These are phyloP conservation scores for Alternaria sp. DNA, from an alignment of 2,329 filamentous ascomycete species.

Conservation along the genomic window DNA sequence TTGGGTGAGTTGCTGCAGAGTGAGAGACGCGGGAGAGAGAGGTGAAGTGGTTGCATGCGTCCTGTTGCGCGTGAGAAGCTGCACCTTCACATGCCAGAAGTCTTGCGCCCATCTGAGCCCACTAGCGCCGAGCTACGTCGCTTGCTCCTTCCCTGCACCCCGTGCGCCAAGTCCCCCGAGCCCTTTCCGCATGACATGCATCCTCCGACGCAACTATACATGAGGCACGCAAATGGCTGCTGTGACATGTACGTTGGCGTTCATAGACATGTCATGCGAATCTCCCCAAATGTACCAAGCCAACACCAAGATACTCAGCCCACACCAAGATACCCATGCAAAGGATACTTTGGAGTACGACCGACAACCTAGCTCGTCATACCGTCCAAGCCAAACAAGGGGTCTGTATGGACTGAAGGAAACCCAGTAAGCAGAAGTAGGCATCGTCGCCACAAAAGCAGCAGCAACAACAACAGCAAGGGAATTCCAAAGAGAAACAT, in stretches of 20 bases:
- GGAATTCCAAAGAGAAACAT: too few relatives aligned
- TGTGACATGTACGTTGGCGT: neutral
- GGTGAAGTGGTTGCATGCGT: neutral
- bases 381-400: too few relatives aligned
- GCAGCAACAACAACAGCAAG: too few relatives aligned
- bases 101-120: conserved; percentile 7
- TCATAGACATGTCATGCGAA: neutral
- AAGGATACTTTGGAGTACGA: too few relatives aligned
- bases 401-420: too few relatives aligned
- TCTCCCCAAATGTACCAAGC: too few relatives aligned
- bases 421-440: too few relatives aligned
- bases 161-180: neutral
- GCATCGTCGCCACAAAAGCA: too few relatives aligned
- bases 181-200: conserved; percentile 2
- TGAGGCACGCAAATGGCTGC: too few relatives aligned
- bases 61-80: conserved; percentile 11
- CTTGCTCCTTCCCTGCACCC: conserved; percentile 14
- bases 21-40: neutral
- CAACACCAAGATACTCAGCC: too few relatives aligned
- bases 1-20: neutral
- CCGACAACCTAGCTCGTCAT: too few relatives aligned
- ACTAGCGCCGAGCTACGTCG: conserved; percentile 11
- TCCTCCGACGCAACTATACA: neutral
- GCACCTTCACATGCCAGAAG: conserved; percentile 14
- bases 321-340: too few relatives aligned